A percentile compares a stretch with the other conserved stretches of the same genome.
These are phyloP conservation scores for Colletotrichum theobromicola DNA, from an alignment of 2,329 filamentous ascomycete genomes.

Conservation along the genomic window DNA sequence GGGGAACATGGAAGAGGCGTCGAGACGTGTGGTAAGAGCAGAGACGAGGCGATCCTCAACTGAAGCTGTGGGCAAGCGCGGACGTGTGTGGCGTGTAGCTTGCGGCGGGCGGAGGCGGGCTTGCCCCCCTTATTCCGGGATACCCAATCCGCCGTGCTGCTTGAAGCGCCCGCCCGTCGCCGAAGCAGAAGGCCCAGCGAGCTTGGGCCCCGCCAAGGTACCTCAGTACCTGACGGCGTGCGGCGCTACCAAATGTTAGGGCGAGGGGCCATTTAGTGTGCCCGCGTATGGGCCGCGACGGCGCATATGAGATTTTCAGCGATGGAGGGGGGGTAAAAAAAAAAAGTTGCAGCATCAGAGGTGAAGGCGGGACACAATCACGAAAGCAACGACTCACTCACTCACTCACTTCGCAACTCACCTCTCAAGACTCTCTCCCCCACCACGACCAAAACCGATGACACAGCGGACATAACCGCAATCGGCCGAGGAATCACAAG, in stretches of 20 bases:
- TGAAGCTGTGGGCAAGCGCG: neutral
- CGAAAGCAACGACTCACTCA: constrained; percentile 7
- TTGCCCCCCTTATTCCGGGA: constrained; percentile 3
- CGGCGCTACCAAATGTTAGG: neutral
- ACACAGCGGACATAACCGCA: neutral
- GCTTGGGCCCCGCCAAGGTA: constrained; percentile 16
- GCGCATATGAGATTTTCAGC: neutral
- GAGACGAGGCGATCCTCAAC: neutral
- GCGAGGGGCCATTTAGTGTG: neutral
- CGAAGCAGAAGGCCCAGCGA: neutral
- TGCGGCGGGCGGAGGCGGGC: constrained; percentile 1
- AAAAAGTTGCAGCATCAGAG: neutral
- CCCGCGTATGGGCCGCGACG: neutral
- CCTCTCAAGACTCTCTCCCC: too few species aligned
- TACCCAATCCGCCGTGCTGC: neutral
- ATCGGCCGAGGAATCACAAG: neutral
- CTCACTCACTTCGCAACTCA: neutral
- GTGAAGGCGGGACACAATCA: neutral
- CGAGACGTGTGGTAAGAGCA: neutral
- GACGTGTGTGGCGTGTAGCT: neutral
- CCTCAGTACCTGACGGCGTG: neutral
- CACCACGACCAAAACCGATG: neutral
- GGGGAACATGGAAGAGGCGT: neutral
- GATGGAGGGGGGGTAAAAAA: neutral
- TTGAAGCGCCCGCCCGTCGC: neutral